Percentiles rank a stretch among this genome's conserved stretches.
These are phyloP conservation scores for Acidiella bohemica DNA, from an alignment of 495 filamentous ascomycete genomes.

Conservation along the genomic window DNA sequence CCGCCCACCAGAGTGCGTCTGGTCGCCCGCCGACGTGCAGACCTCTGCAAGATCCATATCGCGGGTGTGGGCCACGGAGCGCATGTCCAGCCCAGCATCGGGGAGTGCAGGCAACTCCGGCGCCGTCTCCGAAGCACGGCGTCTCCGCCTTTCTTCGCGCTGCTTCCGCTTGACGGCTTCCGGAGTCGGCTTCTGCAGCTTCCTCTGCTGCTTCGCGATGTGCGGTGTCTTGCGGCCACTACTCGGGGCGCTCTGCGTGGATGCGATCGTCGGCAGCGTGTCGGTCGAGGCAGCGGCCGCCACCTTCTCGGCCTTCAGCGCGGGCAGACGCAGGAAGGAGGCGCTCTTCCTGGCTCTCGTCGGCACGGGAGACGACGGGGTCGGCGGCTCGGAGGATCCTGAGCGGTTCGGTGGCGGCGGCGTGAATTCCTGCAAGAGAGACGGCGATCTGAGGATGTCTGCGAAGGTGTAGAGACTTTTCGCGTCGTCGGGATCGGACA, in stretches of 20 bases:
- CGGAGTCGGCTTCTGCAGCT: slow-evolving; percentile 26
- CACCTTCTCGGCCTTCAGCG: slow-evolving; percentile 7
- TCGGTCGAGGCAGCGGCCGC: neutral
- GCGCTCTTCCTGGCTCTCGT: slow-evolving; percentile 9
- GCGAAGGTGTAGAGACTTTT: slow-evolving; percentile 24
- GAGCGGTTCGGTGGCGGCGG: too few species aligned
- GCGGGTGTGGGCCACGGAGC: too few species aligned
- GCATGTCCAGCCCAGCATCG: too few species aligned
- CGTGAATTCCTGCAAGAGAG: too few species aligned
- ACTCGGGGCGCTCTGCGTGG: neutral
- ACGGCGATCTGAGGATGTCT: slow-evolving; percentile 17
- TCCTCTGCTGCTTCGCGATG: slow-evolving; percentile 12
- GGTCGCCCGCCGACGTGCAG: too few species aligned
- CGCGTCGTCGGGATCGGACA: slow-evolving; percentile 15
- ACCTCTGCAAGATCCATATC: too few species aligned
- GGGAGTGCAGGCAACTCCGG: slow-evolving; percentile 1
- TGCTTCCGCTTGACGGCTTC: slow-evolving; percentile 15
- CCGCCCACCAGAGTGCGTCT: too few species aligned
- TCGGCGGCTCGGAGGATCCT: too few species aligned
- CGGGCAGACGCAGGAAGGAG: slow-evolving; percentile 4
- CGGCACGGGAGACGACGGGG: too few species aligned
- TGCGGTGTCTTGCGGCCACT: slow-evolving; percentile 5
- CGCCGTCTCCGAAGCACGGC: neutral
- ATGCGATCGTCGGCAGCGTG: slow-evolving; percentile 2
- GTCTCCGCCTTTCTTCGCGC: slow-evolving; percentile 3